Base-by-base conservation (phyloP, 208 protist species). In the Novymonas esmeraldas region DNA sequence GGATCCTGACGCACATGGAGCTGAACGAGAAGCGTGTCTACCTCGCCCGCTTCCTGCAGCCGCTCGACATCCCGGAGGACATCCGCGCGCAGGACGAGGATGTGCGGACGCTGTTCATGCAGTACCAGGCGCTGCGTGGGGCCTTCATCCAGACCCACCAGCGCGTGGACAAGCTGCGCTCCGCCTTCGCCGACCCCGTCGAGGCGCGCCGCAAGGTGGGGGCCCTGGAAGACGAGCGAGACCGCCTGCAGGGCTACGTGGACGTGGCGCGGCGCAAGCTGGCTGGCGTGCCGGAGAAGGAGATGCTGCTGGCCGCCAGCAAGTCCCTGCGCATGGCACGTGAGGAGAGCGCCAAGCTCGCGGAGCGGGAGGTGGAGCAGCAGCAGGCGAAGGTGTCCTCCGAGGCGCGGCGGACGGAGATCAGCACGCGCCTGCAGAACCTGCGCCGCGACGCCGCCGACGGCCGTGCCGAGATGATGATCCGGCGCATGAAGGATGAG, bases 1-100 rank as follows among this genome's bases (percentile, higher is more conserved):
- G 93, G 93, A 81, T 95, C 24, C 70, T 97, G 11, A 92, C 82
- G 6, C 87, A 93, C 74, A 94, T 93, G 88, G 70, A 83, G 18
- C 78, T 91, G 45, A 95, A 95, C 59, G 74, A 82, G 54, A 97
- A 95, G 82, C 93, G 93, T 42, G 93, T 97, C 6, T 97, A 97
- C 75, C 81, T 97, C 31, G 59, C 93, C 4, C 81, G 89, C 24
- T 97, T 95, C 67, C 79, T 97, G 50, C 86, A 95, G 67, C 79
- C 80, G 31, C 59, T 95, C 20, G 89, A 97, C 26, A 84, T 97
- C 41, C 90, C 90, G 6, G 90, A 97, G 22, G 82, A 88, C 51
- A 86, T 97, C 57, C 84, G 82, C 29, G 85, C 85, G 4, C 85
- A 91, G 68, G 93, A 97, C 62, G 92, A 97, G 63, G 93, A 95